Evolutionary conservation across 148 eudicot species (phyloP), one percentile per base, ranked within the genome.

Genomic region (Beta vulgaris): DNA sequence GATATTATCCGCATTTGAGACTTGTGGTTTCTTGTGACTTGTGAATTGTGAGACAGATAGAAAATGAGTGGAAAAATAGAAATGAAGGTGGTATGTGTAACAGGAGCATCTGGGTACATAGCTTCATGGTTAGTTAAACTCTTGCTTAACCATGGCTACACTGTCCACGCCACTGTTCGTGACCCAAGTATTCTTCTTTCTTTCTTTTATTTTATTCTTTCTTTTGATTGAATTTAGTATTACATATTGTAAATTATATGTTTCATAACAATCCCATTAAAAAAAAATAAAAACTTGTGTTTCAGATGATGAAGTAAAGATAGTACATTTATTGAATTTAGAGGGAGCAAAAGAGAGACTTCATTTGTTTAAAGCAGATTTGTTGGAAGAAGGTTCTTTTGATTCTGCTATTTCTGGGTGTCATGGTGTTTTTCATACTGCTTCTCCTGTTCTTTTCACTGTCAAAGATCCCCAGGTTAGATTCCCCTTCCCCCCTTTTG

Each of bases 261-360:
- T 7, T 5, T 7, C 4, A 29, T 13, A 8, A 23, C 44, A 5
- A 28, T 58, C 18, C 21, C 13, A 25, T 60, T 60, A 21, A 60
- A 60, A n/a, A n/a, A n/a, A n/a, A n/a, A n/a, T n/a, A n/a, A n/a
- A n/a, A n/a, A n/a, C n/a, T n/a, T n/a, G n/a, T n/a, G n/a, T n/a
- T n/a, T n/a, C n/a, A 39, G 43, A 39, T 39, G 43, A 39, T 39
- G 6, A 4, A 3, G 43, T 3, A 39, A 39, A 39, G 9, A 9
- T 39, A 9, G 9, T 3, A 9, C 43, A 39, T 39, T 72, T 84
- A 48, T 49, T 81, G 60, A 66, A 69, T 10, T 69, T 84, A 18
- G 84, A 84, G 68, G 84, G 84, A 67, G 87, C 87, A 9, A 78
- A 72, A 69, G 87, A 84, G 62, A 81, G 87, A 78, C 80, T 81